Base-by-base conservation (phyloP, 2,329 filamentous ascomycete species). In the Akanthomyces lecanii region DNA sequence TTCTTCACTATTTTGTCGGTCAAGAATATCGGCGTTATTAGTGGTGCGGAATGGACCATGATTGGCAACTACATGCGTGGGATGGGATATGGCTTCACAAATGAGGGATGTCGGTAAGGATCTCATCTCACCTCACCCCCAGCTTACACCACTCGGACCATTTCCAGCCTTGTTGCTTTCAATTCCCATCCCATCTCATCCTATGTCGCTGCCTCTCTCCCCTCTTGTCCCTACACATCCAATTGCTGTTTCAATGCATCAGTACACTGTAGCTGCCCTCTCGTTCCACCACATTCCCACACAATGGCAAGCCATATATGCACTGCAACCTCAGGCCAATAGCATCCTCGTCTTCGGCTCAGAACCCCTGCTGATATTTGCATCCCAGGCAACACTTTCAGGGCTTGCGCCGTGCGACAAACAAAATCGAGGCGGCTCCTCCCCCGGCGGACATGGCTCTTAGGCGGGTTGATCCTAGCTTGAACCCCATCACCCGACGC, bases 11-110 rank as follows among this genome's bases (percentile, higher is more conserved):
- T 87, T 64, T 73, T 86, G 45, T 84, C 81, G 4, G 81, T 85
- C 55, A 87, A 87, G 74, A 84, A 85, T 71, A 85, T 87, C 68
- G 84, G 84, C 66, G 79, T 86, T 70, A 86, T 87, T 72, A 86
- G 83, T 72, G 84, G 83, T 63, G 75, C 77, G 18, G 84, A 87
- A 83, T 87, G 84, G 84, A 82, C 78, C 33, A 84, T 79, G 45
- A 86, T 87, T 68, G 84, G 84, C 66, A 84, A 83, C 71, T 78
- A 84, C 65, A 86, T 87, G 84, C 79, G 84, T 65, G 73, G 75
- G 42, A 69, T 85, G 63, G 84, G 84, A 62, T 86, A 87, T 68
- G 82, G 83, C 73, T 86, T 87, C 72, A 86, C 84, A 21, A 86
- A 87, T 76, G 84, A 87, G 71, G 84, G 84, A 68, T 86, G 84